These are phyloP conservation scores for Rhodotorula kratochvilovae DNA, from an alignment of 768 basidiomycete species.

Conservation along the genomic window DNA sequence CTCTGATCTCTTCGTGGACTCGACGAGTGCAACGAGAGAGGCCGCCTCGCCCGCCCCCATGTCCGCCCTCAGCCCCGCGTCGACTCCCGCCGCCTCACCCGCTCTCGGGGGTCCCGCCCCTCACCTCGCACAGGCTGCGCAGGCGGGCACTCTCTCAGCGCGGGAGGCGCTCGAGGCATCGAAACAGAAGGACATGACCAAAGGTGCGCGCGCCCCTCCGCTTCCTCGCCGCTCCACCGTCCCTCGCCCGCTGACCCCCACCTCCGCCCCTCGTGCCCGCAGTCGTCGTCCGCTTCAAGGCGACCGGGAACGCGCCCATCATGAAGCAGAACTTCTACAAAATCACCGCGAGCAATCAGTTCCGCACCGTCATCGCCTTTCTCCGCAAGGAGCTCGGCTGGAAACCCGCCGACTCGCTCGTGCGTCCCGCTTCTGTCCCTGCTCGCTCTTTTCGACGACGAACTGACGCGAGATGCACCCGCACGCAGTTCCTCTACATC, in stretches of 20 bases:
- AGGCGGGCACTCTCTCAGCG: constrained; percentile 46
- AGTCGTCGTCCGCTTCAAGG: constrained; percentile 97
- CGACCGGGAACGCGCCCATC: constrained; percentile 93
- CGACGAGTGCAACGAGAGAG: not conserved
- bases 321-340: constrained; percentile 99
- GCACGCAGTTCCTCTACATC: constrained; percentile 54
- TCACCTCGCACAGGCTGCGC: not conserved
- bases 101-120: not conserved
- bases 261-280: not conserved
- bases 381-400: constrained; percentile 80
- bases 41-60: not conserved
- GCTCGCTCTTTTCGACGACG: not conserved
- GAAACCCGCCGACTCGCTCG: constrained; percentile 79
- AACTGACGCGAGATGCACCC: not conserved
- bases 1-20: no score
- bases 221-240: not conserved
- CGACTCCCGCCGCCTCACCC: not conserved
- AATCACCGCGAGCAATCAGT: constrained; percentile 87
- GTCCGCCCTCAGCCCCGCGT: not conserved
- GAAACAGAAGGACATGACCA: constrained; percentile 44
- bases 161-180: not conserved
- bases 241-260: not conserved
- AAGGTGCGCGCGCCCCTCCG: constrained; percentile 42
- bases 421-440: constrained; percentile 48
- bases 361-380: constrained; percentile 92